phyloP scores from a whole-genome alignment of 2,329 filamentous ascomycete genomes.

The Pseudogymnoascus sp. region DNA sequence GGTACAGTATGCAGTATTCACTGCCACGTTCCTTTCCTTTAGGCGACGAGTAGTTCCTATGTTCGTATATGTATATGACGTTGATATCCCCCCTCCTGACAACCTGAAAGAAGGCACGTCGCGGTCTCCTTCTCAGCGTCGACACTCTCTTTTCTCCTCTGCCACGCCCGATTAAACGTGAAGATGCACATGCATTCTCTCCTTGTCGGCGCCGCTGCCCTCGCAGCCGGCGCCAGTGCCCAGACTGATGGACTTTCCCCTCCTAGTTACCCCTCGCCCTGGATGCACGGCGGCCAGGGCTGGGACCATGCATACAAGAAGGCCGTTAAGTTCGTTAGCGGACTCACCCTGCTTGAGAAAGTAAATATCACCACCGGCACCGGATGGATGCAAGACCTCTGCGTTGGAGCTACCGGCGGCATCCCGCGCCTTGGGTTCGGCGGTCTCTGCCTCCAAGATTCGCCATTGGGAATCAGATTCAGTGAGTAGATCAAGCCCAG shows the following conservation, averaged over 20 bases:
- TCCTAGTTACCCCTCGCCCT: conserved; percentile 27
- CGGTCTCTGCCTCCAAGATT: conserved; percentile 27
- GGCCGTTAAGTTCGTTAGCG: conserved; percentile 58
- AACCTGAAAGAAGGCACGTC: not conserved
- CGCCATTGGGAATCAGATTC: conserved; percentile 38
- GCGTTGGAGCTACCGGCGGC: conserved; percentile 25
- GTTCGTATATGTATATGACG: conserved; percentile 2
- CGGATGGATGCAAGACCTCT: conserved; percentile 21
- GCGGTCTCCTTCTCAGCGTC: not conserved
- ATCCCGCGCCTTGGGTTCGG: conserved; percentile 28
- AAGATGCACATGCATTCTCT: not conserved
- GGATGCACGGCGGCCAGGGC: conserved; percentile 25
- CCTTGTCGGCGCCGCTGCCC: conserved; percentile 1
- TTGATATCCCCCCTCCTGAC: not conserved
- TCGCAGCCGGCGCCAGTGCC: not conserved
- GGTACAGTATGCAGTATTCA: not conserved
- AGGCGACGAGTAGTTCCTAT: not conserved
- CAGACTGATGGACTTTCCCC: conserved; percentile 18
- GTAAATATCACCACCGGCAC: conserved; percentile 91
- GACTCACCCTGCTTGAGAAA: conserved; percentile 74
- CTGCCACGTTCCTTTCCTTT: not conserved
- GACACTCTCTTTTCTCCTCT: not conserved
- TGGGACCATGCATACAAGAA: conserved; percentile 68
- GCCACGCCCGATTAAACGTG: not conserved
- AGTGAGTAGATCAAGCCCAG: conserved; percentile 64